phyloP scores from a whole-genome alignment of 2,329 filamentous ascomycete genomes.

The Dothideomycetes sp. region DNA sequence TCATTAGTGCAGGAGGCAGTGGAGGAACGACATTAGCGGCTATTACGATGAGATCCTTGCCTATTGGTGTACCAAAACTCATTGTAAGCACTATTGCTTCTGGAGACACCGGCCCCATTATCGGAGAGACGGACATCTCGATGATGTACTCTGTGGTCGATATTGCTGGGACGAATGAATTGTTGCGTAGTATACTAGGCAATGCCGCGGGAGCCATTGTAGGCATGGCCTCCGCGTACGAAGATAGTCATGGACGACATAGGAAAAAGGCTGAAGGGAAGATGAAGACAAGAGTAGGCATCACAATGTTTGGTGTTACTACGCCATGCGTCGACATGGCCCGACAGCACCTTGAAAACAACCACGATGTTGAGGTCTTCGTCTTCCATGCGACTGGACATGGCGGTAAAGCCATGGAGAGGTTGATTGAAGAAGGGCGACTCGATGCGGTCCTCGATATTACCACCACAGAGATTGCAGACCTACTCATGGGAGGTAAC shows the following conservation, averaged over 20 bases:
- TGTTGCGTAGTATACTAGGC: conserved; percentile 45
- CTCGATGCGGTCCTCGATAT: conserved; percentile 58
- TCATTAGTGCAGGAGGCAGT: conserved; percentile 51
- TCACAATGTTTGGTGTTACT: conserved; percentile 68
- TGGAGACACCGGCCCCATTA: conserved; percentile 52
- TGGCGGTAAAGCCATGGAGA: conserved; percentile 59
- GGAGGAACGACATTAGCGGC: conserved; percentile 51
- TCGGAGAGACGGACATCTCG: conserved; percentile 57
- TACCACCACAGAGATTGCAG: conserved; percentile 61
- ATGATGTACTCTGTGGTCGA: conserved; percentile 65
- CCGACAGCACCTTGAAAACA: conserved; percentile 37
- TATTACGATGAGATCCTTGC: conserved; percentile 50
- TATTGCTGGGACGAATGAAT: conserved; percentile 52
- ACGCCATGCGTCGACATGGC: conserved; percentile 52
- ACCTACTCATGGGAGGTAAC: conserved; percentile 51
- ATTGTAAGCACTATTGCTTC: conserved; percentile 61
- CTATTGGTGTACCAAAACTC: conserved; percentile 58
- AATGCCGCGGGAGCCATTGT: conserved; percentile 54
- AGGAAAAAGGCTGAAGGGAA: too few relatives aligned
- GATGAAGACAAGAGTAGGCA: conserved; percentile 46
- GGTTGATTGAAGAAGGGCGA: conserved; percentile 44
- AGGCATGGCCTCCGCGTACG: conserved; percentile 44
- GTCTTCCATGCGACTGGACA: conserved; percentile 62
- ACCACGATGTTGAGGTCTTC: conserved; percentile 44
- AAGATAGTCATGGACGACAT: conserved; percentile 8